Conservation (phyloP, 129 eudicot species). For the Erigeron canadensis region DNA sequence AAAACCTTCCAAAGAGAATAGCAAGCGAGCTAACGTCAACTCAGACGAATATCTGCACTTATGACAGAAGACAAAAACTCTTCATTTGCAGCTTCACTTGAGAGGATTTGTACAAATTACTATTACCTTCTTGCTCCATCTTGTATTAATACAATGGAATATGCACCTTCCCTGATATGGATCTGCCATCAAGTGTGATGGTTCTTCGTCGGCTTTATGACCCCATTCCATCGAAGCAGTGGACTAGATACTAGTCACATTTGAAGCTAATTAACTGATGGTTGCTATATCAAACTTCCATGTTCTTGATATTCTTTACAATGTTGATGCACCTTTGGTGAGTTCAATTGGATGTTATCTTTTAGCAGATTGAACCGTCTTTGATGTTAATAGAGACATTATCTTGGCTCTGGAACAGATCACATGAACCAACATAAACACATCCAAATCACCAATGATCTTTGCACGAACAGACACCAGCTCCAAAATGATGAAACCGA, state of each 20-base stretch:
- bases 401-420: constrained; percentile 5
- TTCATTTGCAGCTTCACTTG: background rate
- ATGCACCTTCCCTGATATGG: too few relatives aligned
- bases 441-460: constrained; percentile 75
- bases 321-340: constrained; percentile 18
- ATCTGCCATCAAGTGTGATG: too few relatives aligned
- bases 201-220: background rate
- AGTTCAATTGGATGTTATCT: background rate
- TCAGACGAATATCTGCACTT: background rate
- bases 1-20: background rate
- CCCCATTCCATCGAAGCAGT: background rate
- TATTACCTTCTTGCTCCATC: background rate
- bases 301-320: background rate
- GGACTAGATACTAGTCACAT: background rate
- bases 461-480: constrained; percentile 80
- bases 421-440: background rate
- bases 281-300: constrained; percentile 6
- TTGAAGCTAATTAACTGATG: constrained; percentile 14
- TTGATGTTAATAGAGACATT: constrained; percentile 2
- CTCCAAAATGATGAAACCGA: constrained; percentile 88
- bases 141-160: too few relatives aligned
- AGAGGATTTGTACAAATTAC: background rate
- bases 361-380: background rate
- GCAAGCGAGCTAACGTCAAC: constrained; percentile 18
- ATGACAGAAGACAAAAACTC: background rate